Percentiles rank a stretch among this genome's conserved stretches.
These are phyloP conservation scores for Phytophthora pinifolia DNA, from an alignment of 352 stramenopile species.

Conservation along the genomic window DNA sequence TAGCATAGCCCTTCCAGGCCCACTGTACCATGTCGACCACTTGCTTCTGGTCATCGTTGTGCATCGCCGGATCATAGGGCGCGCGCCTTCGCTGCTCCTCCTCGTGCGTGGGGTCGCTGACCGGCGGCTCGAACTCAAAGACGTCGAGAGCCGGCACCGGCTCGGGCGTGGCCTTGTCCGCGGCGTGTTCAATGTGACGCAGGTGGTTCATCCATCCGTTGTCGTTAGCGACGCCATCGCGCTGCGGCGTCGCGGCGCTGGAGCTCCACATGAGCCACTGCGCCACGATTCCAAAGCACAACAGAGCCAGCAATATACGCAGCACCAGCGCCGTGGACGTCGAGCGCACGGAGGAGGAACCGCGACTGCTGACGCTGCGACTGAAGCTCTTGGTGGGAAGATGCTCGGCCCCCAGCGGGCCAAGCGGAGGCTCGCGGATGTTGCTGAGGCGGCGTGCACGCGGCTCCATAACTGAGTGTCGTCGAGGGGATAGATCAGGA, in stretches of 20 bases:
- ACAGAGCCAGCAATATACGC: slow-evolving; percentile 40
- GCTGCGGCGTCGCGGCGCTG: slow-evolving; percentile 14
- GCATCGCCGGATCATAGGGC: slow-evolving; percentile 44
- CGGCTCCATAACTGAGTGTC: slow-evolving; percentile 39
- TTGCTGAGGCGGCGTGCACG: slow-evolving; percentile 36
- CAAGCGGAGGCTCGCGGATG: slow-evolving; percentile 27
- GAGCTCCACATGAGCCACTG: slow-evolving; percentile 53
- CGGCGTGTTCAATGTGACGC: slow-evolving; percentile 28
- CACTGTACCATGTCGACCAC: slow-evolving; percentile 69
- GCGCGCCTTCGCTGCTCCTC: slow-evolving; percentile 40
- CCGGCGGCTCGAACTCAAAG: slow-evolving; percentile 26
- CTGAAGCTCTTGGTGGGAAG: slow-evolving; percentile 16
- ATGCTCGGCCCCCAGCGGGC: slow-evolving; percentile 3
- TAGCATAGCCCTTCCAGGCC: slow-evolving; percentile 81
- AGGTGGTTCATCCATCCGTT: slow-evolving; percentile 49
- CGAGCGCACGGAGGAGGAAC: not conserved
- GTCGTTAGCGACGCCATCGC: slow-evolving; percentile 2
- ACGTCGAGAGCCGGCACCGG: slow-evolving; percentile 2
- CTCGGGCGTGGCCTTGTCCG: slow-evolving; percentile 14
- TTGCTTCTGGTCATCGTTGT: slow-evolving; percentile 59
- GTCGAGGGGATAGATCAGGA: slow-evolving; percentile 2
- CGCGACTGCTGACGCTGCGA: slow-evolving; percentile 11
- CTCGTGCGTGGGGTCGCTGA: slow-evolving; percentile 25
- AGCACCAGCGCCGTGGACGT: slow-evolving; percentile 39
- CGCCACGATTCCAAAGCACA: slow-evolving; percentile 42